phyloP scores from a whole-genome alignment of 129 eudicot genomes.

The Deinandra increscens region DNA sequence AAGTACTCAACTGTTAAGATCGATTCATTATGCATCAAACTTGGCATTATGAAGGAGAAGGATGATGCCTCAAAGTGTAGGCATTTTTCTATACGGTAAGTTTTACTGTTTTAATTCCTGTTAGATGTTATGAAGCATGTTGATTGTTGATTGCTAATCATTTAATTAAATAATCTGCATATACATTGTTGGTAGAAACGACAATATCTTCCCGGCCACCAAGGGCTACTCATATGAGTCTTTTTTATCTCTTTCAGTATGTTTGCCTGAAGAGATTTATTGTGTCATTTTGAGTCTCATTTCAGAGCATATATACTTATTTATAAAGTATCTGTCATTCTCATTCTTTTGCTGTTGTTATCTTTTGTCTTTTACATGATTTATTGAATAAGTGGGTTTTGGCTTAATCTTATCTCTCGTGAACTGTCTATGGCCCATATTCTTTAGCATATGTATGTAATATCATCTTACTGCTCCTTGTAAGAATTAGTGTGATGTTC shows the following conservation, averaged over 20 bases:
- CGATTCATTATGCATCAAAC: slow-evolving; percentile 54
- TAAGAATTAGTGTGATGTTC: neutral
- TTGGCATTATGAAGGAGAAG: slow-evolving; percentile 44
- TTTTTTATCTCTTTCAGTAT: neutral
- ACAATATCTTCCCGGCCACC: slow-evolving; percentile 7
- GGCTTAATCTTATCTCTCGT: neutral
- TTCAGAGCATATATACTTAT: neutral
- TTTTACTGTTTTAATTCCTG: neutral
- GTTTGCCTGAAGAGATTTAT: neutral
- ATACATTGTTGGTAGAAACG: slow-evolving; percentile 1
- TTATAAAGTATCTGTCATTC: neutral
- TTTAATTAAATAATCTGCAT: slow-evolving; percentile 1
- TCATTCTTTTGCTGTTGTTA: slow-evolving; percentile 1
- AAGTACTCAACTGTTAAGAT: slow-evolving; percentile 45
- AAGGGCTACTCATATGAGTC: neutral
- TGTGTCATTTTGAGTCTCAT: neutral
- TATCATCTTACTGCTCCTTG: neutral
- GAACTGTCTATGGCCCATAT: slow-evolving; percentile 8
- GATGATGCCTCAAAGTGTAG: slow-evolving; percentile 34
- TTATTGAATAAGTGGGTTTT: neutral
- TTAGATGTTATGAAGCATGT: neutral
- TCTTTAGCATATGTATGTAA: neutral
- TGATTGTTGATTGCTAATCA: neutral
- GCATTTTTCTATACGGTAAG: slow-evolving; percentile 79
- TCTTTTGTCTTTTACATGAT: neutral